A percentile compares a stretch with the other conserved stretches of the same genome.
These are phyloP conservation scores for Colletotrichum tropicicola DNA, from an alignment of 2,329 filamentous ascomycete genomes.

Conservation along the genomic window DNA sequence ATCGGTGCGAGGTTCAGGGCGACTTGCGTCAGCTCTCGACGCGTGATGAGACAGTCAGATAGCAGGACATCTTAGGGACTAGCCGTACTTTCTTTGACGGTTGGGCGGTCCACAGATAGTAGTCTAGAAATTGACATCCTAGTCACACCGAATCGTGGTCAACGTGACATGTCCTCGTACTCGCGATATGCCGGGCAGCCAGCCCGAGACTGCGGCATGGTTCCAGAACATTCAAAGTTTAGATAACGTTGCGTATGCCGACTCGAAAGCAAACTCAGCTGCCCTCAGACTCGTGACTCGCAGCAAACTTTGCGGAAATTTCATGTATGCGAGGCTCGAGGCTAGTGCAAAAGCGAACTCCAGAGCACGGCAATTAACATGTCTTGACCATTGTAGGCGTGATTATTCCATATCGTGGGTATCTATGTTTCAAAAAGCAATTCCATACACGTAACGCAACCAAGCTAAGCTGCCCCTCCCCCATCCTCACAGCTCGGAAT, in stretches of 20 bases:
- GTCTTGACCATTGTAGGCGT: too few species aligned
- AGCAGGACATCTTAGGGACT: not conserved
- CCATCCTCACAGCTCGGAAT: slow-evolving; percentile 11
- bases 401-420: too few species aligned
- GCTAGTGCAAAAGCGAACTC: too few species aligned
- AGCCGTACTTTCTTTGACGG: slow-evolving; percentile 16
- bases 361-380: too few species aligned
- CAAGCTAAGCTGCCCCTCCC: too few species aligned
- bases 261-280: not conserved
- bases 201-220: not conserved
- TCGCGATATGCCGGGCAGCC: too few species aligned
- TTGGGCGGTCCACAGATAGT: not conserved
- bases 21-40: slow-evolving; percentile 28
- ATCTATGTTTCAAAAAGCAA: slow-evolving; percentile 21
- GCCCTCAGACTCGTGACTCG: too few species aligned
- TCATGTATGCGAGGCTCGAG: too few species aligned
- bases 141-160: not conserved
- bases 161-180: not conserved
- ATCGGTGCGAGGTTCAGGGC: slow-evolving; percentile 26
- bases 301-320: not conserved
- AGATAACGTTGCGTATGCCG: not conserved
- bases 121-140: slow-evolving; percentile 15
- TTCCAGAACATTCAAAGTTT: not conserved
- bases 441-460: too few species aligned
- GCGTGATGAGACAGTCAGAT: slow-evolving; percentile 22